Base-by-base conservation (phyloP, 164 flowering plant genomes). In the Dillenia turbinata region DNA sequence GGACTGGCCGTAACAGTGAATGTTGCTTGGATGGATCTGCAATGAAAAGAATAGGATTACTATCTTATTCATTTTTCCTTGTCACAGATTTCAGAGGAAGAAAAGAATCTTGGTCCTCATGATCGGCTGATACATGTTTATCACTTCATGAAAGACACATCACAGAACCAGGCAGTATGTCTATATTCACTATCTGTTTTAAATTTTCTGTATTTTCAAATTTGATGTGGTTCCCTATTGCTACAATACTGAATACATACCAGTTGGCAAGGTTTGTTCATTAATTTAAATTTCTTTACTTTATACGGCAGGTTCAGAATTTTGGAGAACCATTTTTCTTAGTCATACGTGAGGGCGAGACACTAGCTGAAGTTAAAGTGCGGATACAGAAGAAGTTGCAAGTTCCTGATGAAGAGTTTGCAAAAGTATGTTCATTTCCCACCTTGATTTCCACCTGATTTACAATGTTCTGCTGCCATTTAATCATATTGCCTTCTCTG, bases 241-340 rank as follows among this genome's bases (percentile, higher is more conserved):
- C 40, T 33, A 33, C 40, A 33, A 33, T 33, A 33, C 40, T 3
- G 9, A 43, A 47, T 24, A 9, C 19, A 33, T 33, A 33, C 40
- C 40, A 33, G 40, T 33, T 33, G 40, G 0, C 40, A 33, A 5
- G 7, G 40, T 33, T 33, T 33, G 40, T 33, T 51, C 12, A 47
- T 12, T 17, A 9, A 16, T 16, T 60, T 10, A 15, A 57, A 61
- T 7, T 3, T 16, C 8, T 55, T 70, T 67, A 49, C 24, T 58
- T 52, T 62, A 33, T 47, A 70, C 85, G 88, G 97, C 98, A 90
- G 79, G 86, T 92, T 51, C 97, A 90, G 74, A 88, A 95, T 73
- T 95, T 95, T 66, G 99, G 97, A 44, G 99, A 95, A 47, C 99
- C 99, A 45, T 95, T 95, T 73, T 90, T 95, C 81, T 75, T 95